Percentiles rank a stretch among this genome's conserved stretches.
These are phyloP conservation scores for Massariosphaeria phaeospora DNA, from an alignment of 495 filamentous ascomycete species.

Conservation along the genomic window DNA sequence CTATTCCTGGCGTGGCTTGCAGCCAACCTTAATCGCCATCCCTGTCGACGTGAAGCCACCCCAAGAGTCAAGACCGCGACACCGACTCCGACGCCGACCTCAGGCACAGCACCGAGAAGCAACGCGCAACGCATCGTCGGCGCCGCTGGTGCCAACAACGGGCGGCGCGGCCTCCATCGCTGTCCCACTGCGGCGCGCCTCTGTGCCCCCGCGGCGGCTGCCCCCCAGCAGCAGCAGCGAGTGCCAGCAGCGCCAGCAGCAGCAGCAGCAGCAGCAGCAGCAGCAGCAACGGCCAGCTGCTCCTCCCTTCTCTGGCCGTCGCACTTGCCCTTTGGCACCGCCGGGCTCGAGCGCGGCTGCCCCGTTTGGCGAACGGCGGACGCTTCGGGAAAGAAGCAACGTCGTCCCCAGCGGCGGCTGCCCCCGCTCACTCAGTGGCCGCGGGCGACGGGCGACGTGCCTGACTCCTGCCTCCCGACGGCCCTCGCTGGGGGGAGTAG, in stretches of 20 bases:
- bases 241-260: no score
- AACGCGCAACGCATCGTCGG: no score
- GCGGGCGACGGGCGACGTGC: neutral
- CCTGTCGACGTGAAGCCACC: slow-evolving; percentile 12
- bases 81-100: neutral
- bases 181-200: no score
- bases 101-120: no score
- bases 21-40: slow-evolving; percentile 31
- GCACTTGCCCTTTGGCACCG: no score
- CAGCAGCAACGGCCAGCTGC: no score
- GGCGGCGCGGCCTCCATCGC: no score
- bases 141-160: no score
- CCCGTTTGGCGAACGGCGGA: neutral
- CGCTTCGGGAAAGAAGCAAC: neutral
- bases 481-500: neutral
- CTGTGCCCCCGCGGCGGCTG: no score
- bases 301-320: no score
- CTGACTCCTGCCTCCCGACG: neutral
- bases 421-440: neutral
- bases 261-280: no score
- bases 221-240: no score
- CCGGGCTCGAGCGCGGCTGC: neutral
- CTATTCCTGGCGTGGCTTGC: slow-evolving; percentile 34
- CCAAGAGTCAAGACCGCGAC: neutral
- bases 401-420: neutral